These are phyloP conservation scores for Torulaspora maleeae DNA, from an alignment of 805 yeast species.

Conservation along the genomic window DNA sequence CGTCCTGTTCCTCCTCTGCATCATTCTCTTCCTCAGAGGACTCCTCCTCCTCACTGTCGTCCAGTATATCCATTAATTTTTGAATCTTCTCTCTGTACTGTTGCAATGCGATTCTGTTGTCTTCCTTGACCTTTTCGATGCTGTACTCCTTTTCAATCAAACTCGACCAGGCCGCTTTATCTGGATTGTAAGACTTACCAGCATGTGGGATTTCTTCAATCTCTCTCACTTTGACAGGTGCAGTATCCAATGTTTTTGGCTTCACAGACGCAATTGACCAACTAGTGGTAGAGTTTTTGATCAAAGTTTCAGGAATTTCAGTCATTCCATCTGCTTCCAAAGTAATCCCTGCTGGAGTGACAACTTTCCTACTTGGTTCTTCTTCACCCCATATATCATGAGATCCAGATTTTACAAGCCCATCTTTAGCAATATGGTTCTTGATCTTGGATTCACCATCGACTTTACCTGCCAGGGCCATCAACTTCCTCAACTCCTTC, in stretches of 20 bases:
- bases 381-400: slow-evolving; percentile 68
- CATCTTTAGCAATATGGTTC: slow-evolving; percentile 53
- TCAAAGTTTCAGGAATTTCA: slow-evolving; percentile 40
- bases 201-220: slow-evolving; percentile 59
- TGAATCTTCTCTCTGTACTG: slow-evolving; percentile 62
- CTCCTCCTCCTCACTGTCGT: slow-evolving; percentile 51
- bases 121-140: slow-evolving; percentile 63
- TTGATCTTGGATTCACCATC: slow-evolving; percentile 49
- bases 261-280: slow-evolving; percentile 48
- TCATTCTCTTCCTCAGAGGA: slow-evolving; percentile 37
- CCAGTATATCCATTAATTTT: slow-evolving; percentile 57
- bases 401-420: slow-evolving; percentile 47
- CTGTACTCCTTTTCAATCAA: slow-evolving; percentile 63
- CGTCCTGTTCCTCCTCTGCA: slow-evolving; percentile 38
- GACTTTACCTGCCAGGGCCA: slow-evolving; percentile 73
- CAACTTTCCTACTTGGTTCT: slow-evolving; percentile 8
- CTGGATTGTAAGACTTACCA: slow-evolving; percentile 89
- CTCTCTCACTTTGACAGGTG: slow-evolving; percentile 53
- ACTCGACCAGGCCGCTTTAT: slow-evolving; percentile 73
- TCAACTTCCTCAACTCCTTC: slow-evolving; percentile 57
- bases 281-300: slow-evolving; percentile 40
- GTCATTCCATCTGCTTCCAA: slow-evolving; percentile 23
- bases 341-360: slow-evolving; percentile 31
- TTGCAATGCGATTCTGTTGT: slow-evolving; percentile 53
- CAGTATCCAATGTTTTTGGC: slow-evolving; percentile 51